Conservation (phyloP, 2,329 filamentous ascomycete genomes). For the Microsporum audouinii region DNA sequence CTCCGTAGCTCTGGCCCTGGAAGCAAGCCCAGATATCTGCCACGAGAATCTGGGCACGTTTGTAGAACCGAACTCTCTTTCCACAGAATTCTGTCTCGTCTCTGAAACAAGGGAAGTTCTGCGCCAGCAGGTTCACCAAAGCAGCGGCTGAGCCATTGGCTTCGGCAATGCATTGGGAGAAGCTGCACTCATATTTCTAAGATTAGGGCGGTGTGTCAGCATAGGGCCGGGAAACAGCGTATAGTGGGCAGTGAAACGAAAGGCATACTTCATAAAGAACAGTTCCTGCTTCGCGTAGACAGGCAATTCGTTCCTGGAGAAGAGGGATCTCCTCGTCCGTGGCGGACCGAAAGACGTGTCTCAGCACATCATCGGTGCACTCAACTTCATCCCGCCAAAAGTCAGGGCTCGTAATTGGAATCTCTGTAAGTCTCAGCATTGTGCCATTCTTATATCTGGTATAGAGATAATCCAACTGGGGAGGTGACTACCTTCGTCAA, state of each 20-base stretch:
- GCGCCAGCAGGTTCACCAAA: slow-evolving; percentile 74
- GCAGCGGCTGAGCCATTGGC: slow-evolving; percentile 69
- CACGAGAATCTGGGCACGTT: slow-evolving; percentile 89
- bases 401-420: slow-evolving; percentile 76
- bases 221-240: background rate
- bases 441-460: background rate
- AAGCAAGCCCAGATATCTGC: slow-evolving; percentile 97
- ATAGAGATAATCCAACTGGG: background rate
- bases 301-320: slow-evolving; percentile 62
- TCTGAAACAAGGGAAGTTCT: slow-evolving; percentile 73
- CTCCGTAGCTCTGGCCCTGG: slow-evolving; percentile 64
- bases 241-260: background rate
- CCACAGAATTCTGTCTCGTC: slow-evolving; percentile 69
- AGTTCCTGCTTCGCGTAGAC: slow-evolving; percentile 69
- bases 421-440: slow-evolving; percentile 41
- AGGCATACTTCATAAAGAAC: slow-evolving; percentile 60
- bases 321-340: slow-evolving; percentile 82
- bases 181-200: slow-evolving; percentile 64
- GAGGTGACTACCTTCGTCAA: slow-evolving; percentile 62
- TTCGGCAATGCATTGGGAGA: slow-evolving; percentile 59
- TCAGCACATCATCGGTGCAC: slow-evolving; percentile 62
- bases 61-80: slow-evolving; percentile 68
- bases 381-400: slow-evolving; percentile 73
- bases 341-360: slow-evolving; percentile 71
- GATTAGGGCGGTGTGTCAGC: background rate